phyloP scores from a whole-genome alignment of 495 filamentous ascomycete genomes.

The Neurospora sp. region DNA sequence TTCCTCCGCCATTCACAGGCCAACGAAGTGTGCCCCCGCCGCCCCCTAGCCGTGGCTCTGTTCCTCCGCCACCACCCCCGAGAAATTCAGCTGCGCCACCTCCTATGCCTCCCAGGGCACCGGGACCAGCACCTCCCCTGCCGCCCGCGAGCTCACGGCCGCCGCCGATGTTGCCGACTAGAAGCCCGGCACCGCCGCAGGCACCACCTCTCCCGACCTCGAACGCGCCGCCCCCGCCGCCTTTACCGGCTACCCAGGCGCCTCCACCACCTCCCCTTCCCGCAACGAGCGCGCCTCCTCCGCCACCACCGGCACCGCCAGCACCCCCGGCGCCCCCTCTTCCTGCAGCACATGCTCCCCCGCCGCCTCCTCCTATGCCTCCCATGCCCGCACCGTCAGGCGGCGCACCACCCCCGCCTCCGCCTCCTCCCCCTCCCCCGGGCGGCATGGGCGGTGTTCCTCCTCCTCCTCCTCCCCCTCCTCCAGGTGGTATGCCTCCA shows the following conservation, averaged over 20 bases:
- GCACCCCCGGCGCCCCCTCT: constrained; percentile 25
- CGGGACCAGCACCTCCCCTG: constrained; percentile 50
- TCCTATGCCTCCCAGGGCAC: constrained; percentile 65
- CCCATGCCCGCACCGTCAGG: constrained; percentile 19
- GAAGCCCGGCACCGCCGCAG: constrained; percentile 37
- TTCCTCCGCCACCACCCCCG: constrained; percentile 56
- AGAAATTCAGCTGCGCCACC: constrained; percentile 37
- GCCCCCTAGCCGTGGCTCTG: constrained; percentile 58
- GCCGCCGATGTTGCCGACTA: constrained; percentile 29
- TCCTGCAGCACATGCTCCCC: constrained; percentile 20
- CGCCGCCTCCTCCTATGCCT: constrained; percentile 30
- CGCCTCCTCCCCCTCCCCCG: constrained; percentile 28
- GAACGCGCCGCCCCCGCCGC: constrained; percentile 26
- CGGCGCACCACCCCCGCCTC: constrained; percentile 25
- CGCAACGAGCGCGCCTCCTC: constrained; percentile 22
- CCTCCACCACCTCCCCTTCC: constrained; percentile 27
- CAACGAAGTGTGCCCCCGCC: constrained; percentile 62
- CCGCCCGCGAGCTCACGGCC: constrained; percentile 37
- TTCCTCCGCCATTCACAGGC: constrained; percentile 75
- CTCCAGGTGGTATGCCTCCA: constrained; percentile 38
- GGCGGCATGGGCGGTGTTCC: constrained; percentile 25
- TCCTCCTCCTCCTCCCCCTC: constrained; percentile 44
- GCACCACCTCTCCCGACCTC: constrained; percentile 32
- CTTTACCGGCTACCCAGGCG: constrained; percentile 25
- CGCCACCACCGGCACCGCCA: constrained; percentile 26